Percentiles rank a stretch among this genome's conserved stretches.
These are phyloP conservation scores for Hansenula anomala DNA, from an alignment of 1,139 yeast genomes.

Conservation along the genomic window DNA sequence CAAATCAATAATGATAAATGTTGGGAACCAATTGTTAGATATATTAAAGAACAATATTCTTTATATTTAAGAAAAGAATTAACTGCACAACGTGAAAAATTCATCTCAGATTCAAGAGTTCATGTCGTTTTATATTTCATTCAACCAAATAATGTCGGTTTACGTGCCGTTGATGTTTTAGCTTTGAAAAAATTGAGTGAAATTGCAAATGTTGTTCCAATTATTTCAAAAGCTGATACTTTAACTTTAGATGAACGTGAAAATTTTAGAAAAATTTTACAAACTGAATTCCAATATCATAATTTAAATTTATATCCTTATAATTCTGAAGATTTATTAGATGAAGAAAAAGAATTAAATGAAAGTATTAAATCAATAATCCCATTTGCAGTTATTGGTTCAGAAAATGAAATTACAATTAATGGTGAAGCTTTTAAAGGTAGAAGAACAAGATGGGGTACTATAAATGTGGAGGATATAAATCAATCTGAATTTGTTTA, in stretches of 20 bases:
- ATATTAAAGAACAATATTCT: constrained; percentile 94
- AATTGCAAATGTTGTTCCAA: constrained; percentile 91
- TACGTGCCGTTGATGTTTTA: constrained; percentile 75
- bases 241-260: constrained; percentile 82
- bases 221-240: constrained; percentile 90
- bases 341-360: constrained; percentile 76
- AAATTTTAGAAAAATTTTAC: constrained; percentile 67
- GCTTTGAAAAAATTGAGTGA: constrained; percentile 84
- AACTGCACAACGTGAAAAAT: constrained; percentile 89
- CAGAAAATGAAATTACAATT: constrained; percentile 71
- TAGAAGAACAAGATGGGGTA: constrained; percentile 92
- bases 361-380: constrained; percentile 72
- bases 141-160: constrained; percentile 80
- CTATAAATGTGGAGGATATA: constrained; percentile 86
- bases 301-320: constrained; percentile 83
- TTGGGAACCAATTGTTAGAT: constrained; percentile 96
- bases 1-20: constrained; percentile 93
- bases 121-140: constrained; percentile 91
- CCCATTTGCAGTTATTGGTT: constrained; percentile 94
- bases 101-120: constrained; percentile 85
- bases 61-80: constrained; percentile 90
- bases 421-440: constrained; percentile 83
- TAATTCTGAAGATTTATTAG: constrained; percentile 68
- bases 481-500: constrained; percentile 93
- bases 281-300: constrained; percentile 71